Conservation (phyloP, 345 rosid species). For the Camelina hispida region DNA sequence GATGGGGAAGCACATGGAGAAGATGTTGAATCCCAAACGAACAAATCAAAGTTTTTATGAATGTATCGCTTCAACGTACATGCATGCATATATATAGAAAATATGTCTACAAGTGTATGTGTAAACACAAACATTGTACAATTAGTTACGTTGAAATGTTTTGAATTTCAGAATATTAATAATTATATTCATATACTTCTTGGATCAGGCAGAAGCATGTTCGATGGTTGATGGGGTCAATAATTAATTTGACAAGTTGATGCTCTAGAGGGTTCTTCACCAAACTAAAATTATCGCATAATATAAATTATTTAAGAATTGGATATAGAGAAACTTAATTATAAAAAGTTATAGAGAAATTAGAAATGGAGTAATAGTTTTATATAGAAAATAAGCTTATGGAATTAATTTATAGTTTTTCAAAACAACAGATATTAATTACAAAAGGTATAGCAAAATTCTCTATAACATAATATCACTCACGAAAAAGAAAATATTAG, state of each 20-base stretch:
- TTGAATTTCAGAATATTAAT: background rate
- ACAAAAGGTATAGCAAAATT: no score
- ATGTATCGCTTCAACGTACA: conserved; percentile 22
- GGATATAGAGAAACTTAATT: no score
- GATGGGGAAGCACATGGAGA: conserved; percentile 28
- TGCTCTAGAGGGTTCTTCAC: conserved; percentile 31
- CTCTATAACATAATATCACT: no score
- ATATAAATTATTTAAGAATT: conserved; percentile 26
- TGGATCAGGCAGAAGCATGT: conserved; percentile 48
- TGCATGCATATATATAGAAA: conserved; percentile 31
- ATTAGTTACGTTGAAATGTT: conserved; percentile 25
- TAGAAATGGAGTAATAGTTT: no score
- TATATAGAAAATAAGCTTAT: no score
- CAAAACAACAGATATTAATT: no score
- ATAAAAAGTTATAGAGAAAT: no score
- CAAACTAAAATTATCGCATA: background rate
- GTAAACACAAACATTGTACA: conserved; percentile 43
- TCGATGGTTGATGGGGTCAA: conserved; percentile 43
- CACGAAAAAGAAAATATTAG: no score
- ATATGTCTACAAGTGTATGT: conserved; percentile 40
- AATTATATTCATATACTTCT: conserved; percentile 16
- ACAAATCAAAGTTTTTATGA: conserved; percentile 31
- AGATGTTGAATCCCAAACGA: conserved; percentile 31
- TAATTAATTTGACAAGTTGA: conserved; percentile 43
- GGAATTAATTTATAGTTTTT: no score